Evolutionary conservation across 139 green algal species (phyloP).

Genomic region (Chlamydomonas asymmetrica): DNA sequence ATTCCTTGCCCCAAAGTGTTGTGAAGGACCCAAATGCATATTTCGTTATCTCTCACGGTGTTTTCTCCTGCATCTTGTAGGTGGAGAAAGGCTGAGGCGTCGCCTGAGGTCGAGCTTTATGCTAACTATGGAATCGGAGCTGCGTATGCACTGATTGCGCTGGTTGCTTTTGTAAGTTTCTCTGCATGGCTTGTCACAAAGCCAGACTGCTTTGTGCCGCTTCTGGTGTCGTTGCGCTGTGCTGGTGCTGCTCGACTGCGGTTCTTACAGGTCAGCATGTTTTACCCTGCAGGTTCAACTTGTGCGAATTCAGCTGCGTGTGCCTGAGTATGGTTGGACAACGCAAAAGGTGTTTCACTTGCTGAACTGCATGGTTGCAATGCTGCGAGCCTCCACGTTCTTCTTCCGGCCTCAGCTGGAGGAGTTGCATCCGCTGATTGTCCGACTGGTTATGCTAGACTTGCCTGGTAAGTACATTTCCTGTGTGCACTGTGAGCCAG

Average conservation of each 20-base stretch:
- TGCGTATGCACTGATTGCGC: constrained; percentile 64
- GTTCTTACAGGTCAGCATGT: neutral
- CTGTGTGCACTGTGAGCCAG: neutral
- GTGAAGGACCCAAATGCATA: too few species aligned
- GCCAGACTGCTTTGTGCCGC: neutral
- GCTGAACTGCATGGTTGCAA: constrained; percentile 89
- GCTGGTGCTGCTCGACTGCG: neutral
- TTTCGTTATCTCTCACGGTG: too few species aligned
- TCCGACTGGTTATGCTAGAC: constrained; percentile 82
- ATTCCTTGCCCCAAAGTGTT: neutral
- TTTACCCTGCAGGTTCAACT: constrained; percentile 71
- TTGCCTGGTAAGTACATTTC: constrained; percentile 60
- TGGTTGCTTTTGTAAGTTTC: constrained; percentile 66
- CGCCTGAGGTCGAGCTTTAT: constrained; percentile 39
- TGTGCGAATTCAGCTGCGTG: constrained; percentile 86
- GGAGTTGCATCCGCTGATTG: constrained; percentile 43
- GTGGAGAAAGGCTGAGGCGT: constrained; percentile 52
- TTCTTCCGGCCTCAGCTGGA: constrained; percentile 65
- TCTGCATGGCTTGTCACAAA: neutral
- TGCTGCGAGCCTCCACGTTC: constrained; percentile 79
- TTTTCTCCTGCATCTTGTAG: constrained; percentile 35
- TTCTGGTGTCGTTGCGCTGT: neutral
- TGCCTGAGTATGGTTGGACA: constrained; percentile 98
- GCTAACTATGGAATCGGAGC: constrained; percentile 61
- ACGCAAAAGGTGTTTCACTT: constrained; percentile 99